Percentiles rank a stretch among this genome's conserved stretches.
Evolutionary conservation across 2,329 filamentous ascomycete species (phyloP).

Genomic region (Diaporthe amygdali): DNA sequence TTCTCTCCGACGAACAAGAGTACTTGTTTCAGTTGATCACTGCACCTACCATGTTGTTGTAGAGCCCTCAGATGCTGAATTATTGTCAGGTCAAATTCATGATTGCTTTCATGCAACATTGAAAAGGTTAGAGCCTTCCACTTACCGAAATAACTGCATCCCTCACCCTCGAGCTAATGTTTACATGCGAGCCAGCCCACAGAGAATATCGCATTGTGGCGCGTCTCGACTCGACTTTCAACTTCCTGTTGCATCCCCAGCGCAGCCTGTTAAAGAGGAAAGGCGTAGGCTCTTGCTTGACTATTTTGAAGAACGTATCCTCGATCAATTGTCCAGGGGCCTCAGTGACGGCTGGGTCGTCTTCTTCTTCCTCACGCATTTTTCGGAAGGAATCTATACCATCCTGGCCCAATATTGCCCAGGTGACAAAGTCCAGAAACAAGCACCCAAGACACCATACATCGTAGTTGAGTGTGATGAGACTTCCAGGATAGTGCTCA

Average conservation of each 20-base stretch:
- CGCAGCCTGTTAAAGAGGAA: not conserved
- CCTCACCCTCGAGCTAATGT: not conserved
- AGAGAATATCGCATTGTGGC: not conserved
- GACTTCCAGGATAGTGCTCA: not conserved
- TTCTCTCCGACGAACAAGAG: not conserved
- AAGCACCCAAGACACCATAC: constrained; percentile 1
- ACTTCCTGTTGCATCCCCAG: no score
- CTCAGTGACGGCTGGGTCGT: not conserved
- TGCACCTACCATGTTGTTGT: not conserved
- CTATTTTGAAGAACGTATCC: not conserved
- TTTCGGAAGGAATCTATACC: not conserved
- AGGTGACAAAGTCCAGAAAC: not conserved
- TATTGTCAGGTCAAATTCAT: not conserved
- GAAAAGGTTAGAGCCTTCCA: not conserved
- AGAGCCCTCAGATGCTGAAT: not conserved
- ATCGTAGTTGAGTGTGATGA: not conserved
- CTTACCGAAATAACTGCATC: not conserved
- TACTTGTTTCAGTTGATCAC: not conserved
- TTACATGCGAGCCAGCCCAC: not conserved
- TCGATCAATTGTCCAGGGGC: not conserved
- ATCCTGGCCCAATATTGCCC: not conserved
- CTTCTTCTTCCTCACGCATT: accelerated
- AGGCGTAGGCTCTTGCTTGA: not conserved
- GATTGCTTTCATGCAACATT: not conserved
- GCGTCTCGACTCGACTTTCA: no score